Evolutionary conservation across 257 asterid species (phyloP), one percentile per base, ranked within the genome.

Genomic region (Nicotiana knightiana): DNA sequence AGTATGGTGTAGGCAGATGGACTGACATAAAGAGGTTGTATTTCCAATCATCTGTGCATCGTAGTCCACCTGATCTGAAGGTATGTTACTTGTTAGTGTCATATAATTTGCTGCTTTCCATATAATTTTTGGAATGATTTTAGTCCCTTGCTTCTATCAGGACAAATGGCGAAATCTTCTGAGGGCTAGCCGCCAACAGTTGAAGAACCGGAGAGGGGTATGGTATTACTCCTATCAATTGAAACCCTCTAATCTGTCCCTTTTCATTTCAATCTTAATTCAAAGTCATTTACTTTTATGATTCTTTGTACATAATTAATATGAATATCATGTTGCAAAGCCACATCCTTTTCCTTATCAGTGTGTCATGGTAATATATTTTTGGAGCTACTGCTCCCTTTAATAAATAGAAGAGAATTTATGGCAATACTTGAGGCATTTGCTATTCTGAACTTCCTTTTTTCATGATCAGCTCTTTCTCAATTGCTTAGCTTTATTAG

Each of bases 151-250:
- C 75, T 57, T 70, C 71, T 82, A 54, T 24, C 67, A 82, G 84
- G 84, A 82, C 76, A 82, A 82, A 70, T 82, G 84, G 84, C 67
- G 84, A 66, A 82, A 82, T 59, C 84, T 82, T 58, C 6, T 82
- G 46, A 82, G 62, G 30, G 80, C 81, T 55, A 82, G 76, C 39
- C 7, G 54, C 68, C 59, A 13, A 82, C 17, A 26, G 1, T 59
- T 43, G 33, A 62, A 39, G 32, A 81, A 39, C 7, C 16, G 8
- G 61, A 82, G 71, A 57, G 79, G 81, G 84, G 84, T 82, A 82
- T 57, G 67, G 30, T 26, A 46, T 67, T 54, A 15, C 8, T 33
- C n/a, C 16, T 82, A 24, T 55, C 81, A 55, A 43, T 81, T 68
- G 62, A 13, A 71, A 26, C 28, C 37, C 21, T 71, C 59, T 70